Evolutionary conservation across 2,329 filamentous ascomycete species (phyloP).

Genomic region (Mycosphaerella sp.): DNA sequence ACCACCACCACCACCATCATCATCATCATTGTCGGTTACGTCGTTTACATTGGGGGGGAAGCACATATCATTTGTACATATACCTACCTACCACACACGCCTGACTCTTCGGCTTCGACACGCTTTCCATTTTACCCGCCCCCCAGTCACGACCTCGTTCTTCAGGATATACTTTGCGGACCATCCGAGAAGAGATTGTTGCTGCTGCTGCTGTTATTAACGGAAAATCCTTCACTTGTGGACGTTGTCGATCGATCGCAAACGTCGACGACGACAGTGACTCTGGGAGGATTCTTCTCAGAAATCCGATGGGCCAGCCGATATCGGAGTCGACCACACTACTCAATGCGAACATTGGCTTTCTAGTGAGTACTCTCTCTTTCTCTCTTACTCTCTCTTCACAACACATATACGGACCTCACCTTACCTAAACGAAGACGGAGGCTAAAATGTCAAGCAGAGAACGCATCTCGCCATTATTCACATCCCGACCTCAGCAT

Average conservation of each 20-base stretch:
- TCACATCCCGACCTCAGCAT: slow-evolving; percentile 75
- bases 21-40: slow-evolving; percentile 2
- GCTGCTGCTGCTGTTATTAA: slow-evolving; percentile 9
- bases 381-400: too few relatives aligned
- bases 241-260: slow-evolving; percentile 28
- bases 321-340: slow-evolving; percentile 38
- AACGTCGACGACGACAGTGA: slow-evolving; percentile 2
- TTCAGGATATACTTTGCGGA: too few relatives aligned
- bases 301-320: slow-evolving; percentile 20
- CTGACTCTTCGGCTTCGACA: neutral
- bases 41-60: neutral
- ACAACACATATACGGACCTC: neutral
- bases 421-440: neutral
- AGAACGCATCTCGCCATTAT: slow-evolving; percentile 82
- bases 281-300: neutral
- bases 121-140: too few relatives aligned
- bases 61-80: neutral
- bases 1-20: too few relatives aligned
- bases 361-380: slow-evolving; percentile 36
- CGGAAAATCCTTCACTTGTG: slow-evolving; percentile 27
- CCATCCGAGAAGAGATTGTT: neutral
- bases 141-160: too few relatives aligned
- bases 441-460: slow-evolving; percentile 43
- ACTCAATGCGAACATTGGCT: slow-evolving; percentile 45
- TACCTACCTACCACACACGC: neutral